Evolutionary conservation across 2,329 filamentous ascomycete species (phyloP), one percentile per base, ranked within the genome.

Genomic region (Colletotrichum sansevieriae): DNA sequence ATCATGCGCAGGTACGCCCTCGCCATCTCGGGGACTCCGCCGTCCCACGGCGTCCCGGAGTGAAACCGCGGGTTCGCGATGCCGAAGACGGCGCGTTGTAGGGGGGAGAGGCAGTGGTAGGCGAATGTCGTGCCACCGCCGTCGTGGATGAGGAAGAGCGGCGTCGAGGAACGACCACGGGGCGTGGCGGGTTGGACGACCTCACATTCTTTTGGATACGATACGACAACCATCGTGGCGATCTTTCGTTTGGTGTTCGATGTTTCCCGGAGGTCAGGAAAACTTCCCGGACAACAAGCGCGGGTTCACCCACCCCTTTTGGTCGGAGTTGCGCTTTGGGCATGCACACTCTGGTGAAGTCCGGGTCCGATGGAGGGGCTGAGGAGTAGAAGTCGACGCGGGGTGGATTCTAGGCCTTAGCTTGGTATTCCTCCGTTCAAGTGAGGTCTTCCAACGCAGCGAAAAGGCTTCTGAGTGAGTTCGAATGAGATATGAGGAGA

Each of bases 51-150:
- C 13, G 80, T 76, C 8, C 81, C 83, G 1, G 80, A 80, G 68
- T 80, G 75, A 72, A 87, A 88, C 66, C 80, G 78, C 4, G 87
- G 85, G 74, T 90, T 90, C 68, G 82, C 77, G 63, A 90, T 86
- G 59, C 83, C 87, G 70, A 85, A 88, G 43, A 88, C 76, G 18
- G 79, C 76, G 5, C 88, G 85, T 39, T 77, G 76, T 22, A 89
- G 78, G 1, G 79, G 73, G 18, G 83, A 80, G 4, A 90, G 79
- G 70, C 83, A 85, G 76, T 87, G 82, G 75, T 90, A 90, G 71
- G 82, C 83, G 73, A 87, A 88, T 2, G 83, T 84, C 2, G 87
- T 90, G 73, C 88, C 88, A 71, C 88, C 87, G 71, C 88, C 88
- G 70, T 90, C 88, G 76, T 90, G 88, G 44, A 89, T 78, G 49